phyloP scores from a whole-genome alignment of 192 early-diverging fungal genomes.

The Coemansia reversa region DNA sequence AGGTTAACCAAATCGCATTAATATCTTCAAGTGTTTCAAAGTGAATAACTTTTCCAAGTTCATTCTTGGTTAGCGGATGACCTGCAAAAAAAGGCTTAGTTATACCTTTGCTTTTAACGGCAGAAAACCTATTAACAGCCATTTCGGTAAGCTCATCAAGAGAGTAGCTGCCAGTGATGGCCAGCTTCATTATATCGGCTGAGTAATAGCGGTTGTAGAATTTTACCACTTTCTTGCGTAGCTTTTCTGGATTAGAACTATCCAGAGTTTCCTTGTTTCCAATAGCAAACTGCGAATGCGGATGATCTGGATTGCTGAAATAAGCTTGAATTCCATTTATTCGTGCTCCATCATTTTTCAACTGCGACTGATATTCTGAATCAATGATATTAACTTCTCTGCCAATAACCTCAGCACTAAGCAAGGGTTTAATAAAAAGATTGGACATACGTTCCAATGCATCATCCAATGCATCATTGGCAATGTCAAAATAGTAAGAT shows the following conservation, averaged over 20 bases:
- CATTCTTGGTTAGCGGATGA: constrained; percentile 65
- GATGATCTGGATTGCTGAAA: constrained; percentile 62
- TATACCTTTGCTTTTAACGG: constrained; percentile 70
- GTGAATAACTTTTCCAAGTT: constrained; percentile 67
- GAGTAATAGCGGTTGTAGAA: constrained; percentile 87
- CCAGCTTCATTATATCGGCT: constrained; percentile 87
- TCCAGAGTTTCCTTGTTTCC: constrained; percentile 80
- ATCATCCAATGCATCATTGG: constrained; percentile 50
- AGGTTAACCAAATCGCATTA: constrained; percentile 64
- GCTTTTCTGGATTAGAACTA: constrained; percentile 36
- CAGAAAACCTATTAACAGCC: constrained; percentile 76
- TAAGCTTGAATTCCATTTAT: background rate
- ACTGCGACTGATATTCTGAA: constrained; percentile 84
- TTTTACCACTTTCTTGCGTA: constrained; percentile 73
- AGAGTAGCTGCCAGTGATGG: constrained; percentile 81
- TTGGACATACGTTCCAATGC: constrained; percentile 69
- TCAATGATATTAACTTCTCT: constrained; percentile 89
- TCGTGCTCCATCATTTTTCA: constrained; percentile 60
- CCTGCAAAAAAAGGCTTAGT: constrained; percentile 57
- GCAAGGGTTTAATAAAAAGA: constrained; percentile 87
- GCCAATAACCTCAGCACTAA: constrained; percentile 74
- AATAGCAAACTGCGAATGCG: constrained; percentile 79
- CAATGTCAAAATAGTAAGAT: constrained; percentile 12
- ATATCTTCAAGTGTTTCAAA: constrained; percentile 74
- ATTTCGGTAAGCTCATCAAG: constrained; percentile 67